These are phyloP conservation scores for Glomus cerebriforme DNA, from an alignment of 192 early-diverging fungal species.

Conservation along the genomic window DNA sequence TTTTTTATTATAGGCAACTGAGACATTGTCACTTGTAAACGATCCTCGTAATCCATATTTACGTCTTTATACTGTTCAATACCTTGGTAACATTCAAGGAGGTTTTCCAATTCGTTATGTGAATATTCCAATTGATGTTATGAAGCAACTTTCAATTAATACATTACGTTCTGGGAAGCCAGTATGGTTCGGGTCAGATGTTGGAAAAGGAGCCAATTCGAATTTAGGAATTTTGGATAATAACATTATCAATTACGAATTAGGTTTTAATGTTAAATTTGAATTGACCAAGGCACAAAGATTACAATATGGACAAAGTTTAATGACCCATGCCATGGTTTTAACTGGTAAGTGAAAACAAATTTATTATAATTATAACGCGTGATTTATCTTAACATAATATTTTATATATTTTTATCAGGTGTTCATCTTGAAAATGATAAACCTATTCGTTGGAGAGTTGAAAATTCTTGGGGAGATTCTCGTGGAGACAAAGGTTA, in stretches of 20 bases:
- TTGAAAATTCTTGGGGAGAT: slow-evolving; percentile 75
- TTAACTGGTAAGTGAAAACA: slow-evolving; percentile 51
- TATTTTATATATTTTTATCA: neutral
- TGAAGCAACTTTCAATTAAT: slow-evolving; percentile 62
- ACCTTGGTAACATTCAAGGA: slow-evolving; percentile 72
- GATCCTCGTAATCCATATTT: slow-evolving; percentile 70
- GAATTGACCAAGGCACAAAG: slow-evolving; percentile 67
- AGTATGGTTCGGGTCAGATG: slow-evolving; percentile 81
- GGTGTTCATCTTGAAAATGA: slow-evolving; percentile 67
- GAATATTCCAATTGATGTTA: slow-evolving; percentile 54
- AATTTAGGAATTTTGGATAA: slow-evolving; percentile 63
- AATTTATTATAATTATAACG: neutral
- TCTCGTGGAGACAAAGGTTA: slow-evolving; percentile 72
- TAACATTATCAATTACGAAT: slow-evolving; percentile 62
- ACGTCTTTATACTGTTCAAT: slow-evolving; percentile 69
- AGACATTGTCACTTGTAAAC: slow-evolving; percentile 70
- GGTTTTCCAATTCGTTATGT: slow-evolving; percentile 69
- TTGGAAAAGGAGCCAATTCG: slow-evolving; percentile 62
- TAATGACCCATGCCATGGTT: slow-evolving; percentile 84
- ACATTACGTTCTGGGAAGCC: slow-evolving; percentile 63
- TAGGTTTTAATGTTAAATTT: slow-evolving; percentile 65
- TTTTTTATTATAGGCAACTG: slow-evolving; percentile 47
- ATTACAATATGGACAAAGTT: slow-evolving; percentile 67
- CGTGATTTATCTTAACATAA: neutral
- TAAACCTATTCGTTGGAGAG: slow-evolving; percentile 70